Evolutionary conservation across 768 basidiomycete genomes (phyloP).

Genomic region (Porpolomopsis calyptriformis): DNA sequence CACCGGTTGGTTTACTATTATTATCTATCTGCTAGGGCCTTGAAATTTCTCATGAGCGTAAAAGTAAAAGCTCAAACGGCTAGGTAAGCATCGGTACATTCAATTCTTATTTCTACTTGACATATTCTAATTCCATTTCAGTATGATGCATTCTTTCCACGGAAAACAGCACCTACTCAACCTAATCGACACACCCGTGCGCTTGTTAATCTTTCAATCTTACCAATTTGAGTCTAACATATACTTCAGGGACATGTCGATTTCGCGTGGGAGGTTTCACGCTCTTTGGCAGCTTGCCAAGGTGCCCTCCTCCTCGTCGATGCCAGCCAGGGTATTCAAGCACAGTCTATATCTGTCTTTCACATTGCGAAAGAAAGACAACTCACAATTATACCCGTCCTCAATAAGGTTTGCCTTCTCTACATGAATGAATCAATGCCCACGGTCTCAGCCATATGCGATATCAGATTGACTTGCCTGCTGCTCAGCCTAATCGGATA

Average conservation of each 20-base stretch:
- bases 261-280: constrained; percentile 93
- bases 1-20: constrained; percentile 48
- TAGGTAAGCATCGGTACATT: no score
- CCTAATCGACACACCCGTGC: constrained; percentile 89
- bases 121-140: constrained; percentile 17
- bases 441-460: constrained; percentile 4
- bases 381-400: constrained; percentile 75
- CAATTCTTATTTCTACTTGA: neutral
- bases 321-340: constrained; percentile 96
- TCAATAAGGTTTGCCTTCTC: constrained; percentile 64
- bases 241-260: constrained; percentile 82
- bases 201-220: constrained; percentile 11
- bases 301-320: constrained; percentile 76
- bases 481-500: constrained; percentile 73
- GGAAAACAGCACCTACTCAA: constrained; percentile 68
- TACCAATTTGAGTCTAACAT: neutral
- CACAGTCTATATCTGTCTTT: constrained; percentile 92
- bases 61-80: constrained; percentile 94
- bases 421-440: constrained; percentile 4
- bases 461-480: constrained; percentile 82
- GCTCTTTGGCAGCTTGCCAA: constrained; percentile 87
- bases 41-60: constrained; percentile 4
- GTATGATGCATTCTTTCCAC: constrained; percentile 65
- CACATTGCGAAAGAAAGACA: constrained; percentile 78
- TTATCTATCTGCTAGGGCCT: constrained; percentile 1